Base-by-base conservation (phyloP, 441 rosid species). In the Bocquillonia castaneifolia region DNA sequence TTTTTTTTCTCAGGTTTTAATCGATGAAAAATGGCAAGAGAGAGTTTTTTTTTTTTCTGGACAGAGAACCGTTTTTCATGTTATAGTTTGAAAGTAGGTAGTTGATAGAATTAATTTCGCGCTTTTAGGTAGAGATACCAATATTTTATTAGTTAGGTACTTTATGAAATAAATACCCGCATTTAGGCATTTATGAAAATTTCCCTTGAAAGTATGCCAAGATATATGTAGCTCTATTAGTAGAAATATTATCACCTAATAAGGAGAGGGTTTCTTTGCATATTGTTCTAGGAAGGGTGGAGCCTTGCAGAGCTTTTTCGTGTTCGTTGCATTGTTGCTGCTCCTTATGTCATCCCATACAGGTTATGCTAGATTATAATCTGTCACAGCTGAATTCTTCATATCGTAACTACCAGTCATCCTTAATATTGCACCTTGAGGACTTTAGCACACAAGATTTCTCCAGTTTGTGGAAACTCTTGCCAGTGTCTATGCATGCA, bases 261-360 rank as follows among this genome's bases (percentile, higher is more conserved):
- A 10, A 53, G 57, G 42, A 40, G 52, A 56, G 17, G 17, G 15
- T 72, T 70, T 57, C 51, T 50, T 59, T 70, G 39, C 34, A 7
- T 74, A 53, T 31, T 79, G 64, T 48, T 71, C 44, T 76, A 91
- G 97, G 97, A 93, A 83, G 97, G 98, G 48, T 93, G 98, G 97
- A 88, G 87, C 83, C 90, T 93, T 57, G 98, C 95, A 14, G 96
- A 93, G 68, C 90, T 82, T 76, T 91, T 86, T 63, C 80, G 57
- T 69, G 83, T 91, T 51, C 88, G 70, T 50, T 89, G 96, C 63
- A 74, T 89, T 59, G 86, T 89, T 77, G 86, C 92, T 70, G 95
- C 97, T 74, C 98, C 98, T 60, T 93, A 93, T 82, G 90, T 88
- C 67, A 92, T 93, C 77, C 98, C 96, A 39, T 93, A 91, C 72